A percentile compares a stretch with the other conserved stretches of the same genome.
phyloP scores from a whole-genome alignment of 2,329 filamentous ascomycete species.

The Pezicula carpinea region DNA sequence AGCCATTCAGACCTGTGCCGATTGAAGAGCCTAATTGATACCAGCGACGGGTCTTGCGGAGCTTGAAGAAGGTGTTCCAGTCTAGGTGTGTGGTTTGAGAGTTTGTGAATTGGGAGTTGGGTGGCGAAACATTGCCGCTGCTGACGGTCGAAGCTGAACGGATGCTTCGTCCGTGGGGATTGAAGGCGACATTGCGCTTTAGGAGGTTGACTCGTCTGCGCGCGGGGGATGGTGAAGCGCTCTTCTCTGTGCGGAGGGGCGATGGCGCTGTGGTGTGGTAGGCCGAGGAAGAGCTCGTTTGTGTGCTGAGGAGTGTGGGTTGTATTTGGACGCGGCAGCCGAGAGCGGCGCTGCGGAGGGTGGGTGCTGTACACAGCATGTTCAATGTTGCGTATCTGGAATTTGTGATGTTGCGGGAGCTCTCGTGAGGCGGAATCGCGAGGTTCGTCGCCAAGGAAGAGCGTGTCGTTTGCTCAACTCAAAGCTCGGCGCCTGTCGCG shows the following conservation, averaged over 20 bases:
- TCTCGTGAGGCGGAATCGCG: not conserved
- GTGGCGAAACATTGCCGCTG: slow-evolving; percentile 4
- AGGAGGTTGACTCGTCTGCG: slow-evolving; percentile 19
- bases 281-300: slow-evolving; percentile 1
- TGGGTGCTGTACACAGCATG: slow-evolving; percentile 26
- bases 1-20: slow-evolving; percentile 56
- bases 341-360: slow-evolving; percentile 25
- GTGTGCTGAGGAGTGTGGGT: slow-evolving; percentile 17
- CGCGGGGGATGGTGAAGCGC: slow-evolving; percentile 6
- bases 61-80: slow-evolving; percentile 91
- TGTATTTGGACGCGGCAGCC: slow-evolving; percentile 25
- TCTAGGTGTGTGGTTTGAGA: slow-evolving; percentile 40
- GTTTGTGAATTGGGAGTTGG: slow-evolving; percentile 6
- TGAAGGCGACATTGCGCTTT: slow-evolving; percentile 25
- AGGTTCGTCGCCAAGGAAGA: not conserved
- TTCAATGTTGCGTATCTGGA: slow-evolving; percentile 6
- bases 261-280: slow-evolving; percentile 19
- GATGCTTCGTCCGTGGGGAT: slow-evolving; percentile 4
- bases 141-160: slow-evolving; percentile 17
- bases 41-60: slow-evolving; percentile 79
- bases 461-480: not conserved
- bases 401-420: not conserved
- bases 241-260: slow-evolving; percentile 15
- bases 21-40: slow-evolving; percentile 79
- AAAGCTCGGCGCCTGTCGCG: too few relatives aligned